Evolutionary conservation across 805 yeast genomes (phyloP).

Genomic region (Yarrowia divulgata): DNA sequence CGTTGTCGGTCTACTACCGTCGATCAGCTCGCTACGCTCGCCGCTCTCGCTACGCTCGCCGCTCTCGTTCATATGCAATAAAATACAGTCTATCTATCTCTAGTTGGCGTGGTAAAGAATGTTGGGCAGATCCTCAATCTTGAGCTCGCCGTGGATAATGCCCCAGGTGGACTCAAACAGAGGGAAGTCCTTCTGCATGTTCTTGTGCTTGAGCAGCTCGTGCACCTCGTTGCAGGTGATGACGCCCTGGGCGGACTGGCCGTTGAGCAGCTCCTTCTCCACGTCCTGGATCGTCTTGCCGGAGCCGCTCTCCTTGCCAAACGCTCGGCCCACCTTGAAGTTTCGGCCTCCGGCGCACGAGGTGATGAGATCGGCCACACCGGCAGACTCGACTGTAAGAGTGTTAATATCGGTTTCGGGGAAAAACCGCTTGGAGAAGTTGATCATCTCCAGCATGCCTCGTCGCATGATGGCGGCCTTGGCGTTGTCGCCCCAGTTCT

Average conservation of each 20-base stretch:
- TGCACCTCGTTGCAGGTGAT: conserved; percentile 91
- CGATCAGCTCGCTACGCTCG: too few relatives aligned
- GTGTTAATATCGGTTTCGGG: conserved; percentile 76
- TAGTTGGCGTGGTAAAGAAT: conserved; percentile 42
- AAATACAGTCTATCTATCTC: conserved; percentile 37
- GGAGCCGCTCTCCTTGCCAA: conserved; percentile 65
- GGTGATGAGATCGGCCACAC: conserved; percentile 97
- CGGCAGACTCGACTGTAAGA: conserved; percentile 92
- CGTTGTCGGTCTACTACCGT: too few relatives aligned
- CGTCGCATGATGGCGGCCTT: conserved; percentile 97
- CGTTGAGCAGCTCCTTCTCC: conserved; percentile 86
- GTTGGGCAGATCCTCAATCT: conserved; percentile 76
- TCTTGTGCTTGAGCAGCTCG: conserved; percentile 69
- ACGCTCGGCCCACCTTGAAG: conserved; percentile 84
- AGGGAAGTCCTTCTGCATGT: conserved; percentile 75
- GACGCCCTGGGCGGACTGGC: conserved; percentile 97
- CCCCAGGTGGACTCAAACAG: conserved; percentile 79
- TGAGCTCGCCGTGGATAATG: conserved; percentile 76
- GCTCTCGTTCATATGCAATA: conserved; percentile 17
- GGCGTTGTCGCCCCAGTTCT: conserved; percentile 99
- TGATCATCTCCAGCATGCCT: conserved; percentile 88
- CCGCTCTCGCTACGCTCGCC: background rate
- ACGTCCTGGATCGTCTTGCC: conserved; percentile 79
- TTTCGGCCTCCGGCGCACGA: conserved; percentile 98
- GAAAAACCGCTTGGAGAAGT: conserved; percentile 83